These are phyloP conservation scores for Aristolochia contorta DNA, from an alignment of 164 flowering plant genomes.

Conservation along the genomic window DNA sequence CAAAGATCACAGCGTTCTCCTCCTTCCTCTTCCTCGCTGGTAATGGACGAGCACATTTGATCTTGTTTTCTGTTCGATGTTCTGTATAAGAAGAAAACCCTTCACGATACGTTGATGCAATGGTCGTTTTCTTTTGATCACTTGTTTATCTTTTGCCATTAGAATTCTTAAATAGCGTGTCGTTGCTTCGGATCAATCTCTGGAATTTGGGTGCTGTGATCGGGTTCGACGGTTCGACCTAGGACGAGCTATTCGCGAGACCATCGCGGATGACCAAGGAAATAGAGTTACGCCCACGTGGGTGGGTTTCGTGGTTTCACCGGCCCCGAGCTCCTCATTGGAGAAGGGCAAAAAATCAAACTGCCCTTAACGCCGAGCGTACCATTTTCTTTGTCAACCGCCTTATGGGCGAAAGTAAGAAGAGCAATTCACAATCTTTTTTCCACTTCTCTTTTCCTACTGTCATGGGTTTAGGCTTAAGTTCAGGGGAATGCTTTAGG, in stretches of 20 bases:
- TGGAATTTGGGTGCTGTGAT: slow-evolving; percentile 62
- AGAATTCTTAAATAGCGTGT: background rate
- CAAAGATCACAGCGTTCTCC: no score
- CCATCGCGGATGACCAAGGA: slow-evolving; percentile 87
- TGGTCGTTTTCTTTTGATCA: background rate
- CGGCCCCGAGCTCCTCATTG: slow-evolving; percentile 62
- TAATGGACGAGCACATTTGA: no score
- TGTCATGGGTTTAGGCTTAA: background rate
- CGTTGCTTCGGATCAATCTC: background rate
- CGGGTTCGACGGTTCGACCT: slow-evolving; percentile 78
- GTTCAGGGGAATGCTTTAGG: slow-evolving; percentile 25
- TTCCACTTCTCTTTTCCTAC: no score
- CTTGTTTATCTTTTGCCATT: background rate
- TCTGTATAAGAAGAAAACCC: no score
- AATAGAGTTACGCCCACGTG: slow-evolving; percentile 86
- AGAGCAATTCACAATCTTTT: no score
- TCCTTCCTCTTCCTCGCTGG: no score
- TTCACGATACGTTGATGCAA: background rate
- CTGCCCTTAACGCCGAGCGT: slow-evolving; percentile 57
- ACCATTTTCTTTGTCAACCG: slow-evolving; percentile 75
- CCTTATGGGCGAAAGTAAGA: slow-evolving; percentile 70
- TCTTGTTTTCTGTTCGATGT: background rate
- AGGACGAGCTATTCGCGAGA: slow-evolving; percentile 82
- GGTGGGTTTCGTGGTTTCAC: slow-evolving; percentile 90
- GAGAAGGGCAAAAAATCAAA: slow-evolving; percentile 85